phyloP scores from a whole-genome alignment of 768 basidiomycete genomes.

The Agaricus bisporus region DNA sequence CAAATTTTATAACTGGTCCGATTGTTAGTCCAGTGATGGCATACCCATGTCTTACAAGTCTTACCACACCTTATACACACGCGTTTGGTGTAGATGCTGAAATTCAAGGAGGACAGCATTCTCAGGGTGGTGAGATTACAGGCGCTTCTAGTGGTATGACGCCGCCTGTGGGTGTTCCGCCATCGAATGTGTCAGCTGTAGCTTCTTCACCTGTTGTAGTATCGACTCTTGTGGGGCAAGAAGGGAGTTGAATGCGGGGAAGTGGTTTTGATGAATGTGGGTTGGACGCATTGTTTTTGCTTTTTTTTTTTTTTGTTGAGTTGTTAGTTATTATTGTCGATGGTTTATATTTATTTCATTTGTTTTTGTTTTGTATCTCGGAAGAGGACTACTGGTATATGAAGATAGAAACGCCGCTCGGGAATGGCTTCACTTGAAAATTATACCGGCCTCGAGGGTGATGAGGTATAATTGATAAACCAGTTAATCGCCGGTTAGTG shows the following conservation, averaged over 20 bases:
- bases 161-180: background rate
- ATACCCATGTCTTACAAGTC: background rate
- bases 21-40: background rate
- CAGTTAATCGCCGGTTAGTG: too few relatives aligned
- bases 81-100: background rate
- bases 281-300: background rate
- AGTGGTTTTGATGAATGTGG: background rate
- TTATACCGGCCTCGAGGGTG: too few relatives aligned
- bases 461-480: too few relatives aligned
- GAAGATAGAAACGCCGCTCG: too few relatives aligned
- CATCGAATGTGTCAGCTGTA: background rate
- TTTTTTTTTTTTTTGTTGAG: background rate
- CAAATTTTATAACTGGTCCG: background rate
- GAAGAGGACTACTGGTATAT: too few relatives aligned
- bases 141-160: background rate
- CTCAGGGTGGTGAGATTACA: background rate
- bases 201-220: background rate
- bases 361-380: too few relatives aligned
- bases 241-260: background rate
- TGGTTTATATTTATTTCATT: too few relatives aligned
- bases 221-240: slow-evolving; percentile 4
- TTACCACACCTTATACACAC: background rate
- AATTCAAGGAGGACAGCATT: background rate
- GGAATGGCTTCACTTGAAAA: too few relatives aligned
- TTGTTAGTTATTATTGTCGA: background rate